Conservation (phyloP, 495 filamentous ascomycete species). For the Podospora fimiseda region DNA sequence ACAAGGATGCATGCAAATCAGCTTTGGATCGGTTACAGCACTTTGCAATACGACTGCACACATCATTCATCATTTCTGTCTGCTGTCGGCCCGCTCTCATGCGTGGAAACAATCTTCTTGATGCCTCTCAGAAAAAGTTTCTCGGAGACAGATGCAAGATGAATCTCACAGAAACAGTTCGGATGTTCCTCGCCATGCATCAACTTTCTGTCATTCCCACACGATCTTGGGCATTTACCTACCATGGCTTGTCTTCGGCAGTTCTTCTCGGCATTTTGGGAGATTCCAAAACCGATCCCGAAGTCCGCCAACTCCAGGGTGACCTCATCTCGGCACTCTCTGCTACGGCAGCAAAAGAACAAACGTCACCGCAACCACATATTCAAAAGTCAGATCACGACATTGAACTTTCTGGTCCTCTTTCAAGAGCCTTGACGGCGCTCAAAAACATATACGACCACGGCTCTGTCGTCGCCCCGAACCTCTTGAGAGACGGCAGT, state of each 20-base stretch:
- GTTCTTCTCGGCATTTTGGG: constrained; percentile 58
- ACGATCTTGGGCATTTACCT: constrained; percentile 60
- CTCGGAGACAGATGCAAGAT: constrained; percentile 52
- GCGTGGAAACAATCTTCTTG: constrained; percentile 34
- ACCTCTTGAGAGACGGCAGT: constrained; percentile 34
- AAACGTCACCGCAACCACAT: constrained; percentile 39
- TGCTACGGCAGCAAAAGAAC: constrained; percentile 48
- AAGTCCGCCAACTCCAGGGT: constrained; percentile 50
- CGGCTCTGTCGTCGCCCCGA: constrained; percentile 39
- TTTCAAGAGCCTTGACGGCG: constrained; percentile 47
- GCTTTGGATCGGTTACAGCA: constrained; percentile 49
- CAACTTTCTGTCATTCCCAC: constrained; percentile 59
- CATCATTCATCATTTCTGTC: constrained; percentile 49
- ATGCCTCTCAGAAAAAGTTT: constrained; percentile 36
- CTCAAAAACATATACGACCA: constrained; percentile 54
- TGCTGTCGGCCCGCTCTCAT: constrained; percentile 50
- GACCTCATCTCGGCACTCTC: constrained; percentile 51
- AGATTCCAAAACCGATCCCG: constrained; percentile 52
- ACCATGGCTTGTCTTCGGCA: constrained; percentile 58
- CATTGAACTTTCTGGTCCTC: constrained; percentile 49
- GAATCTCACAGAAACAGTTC: constrained; percentile 58
- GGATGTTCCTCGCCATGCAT: constrained; percentile 63
- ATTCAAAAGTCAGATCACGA: constrained; percentile 44
- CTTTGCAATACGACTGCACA: constrained; percentile 49
- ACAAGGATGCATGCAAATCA: constrained; percentile 48